Evolutionary conservation across 768 basidiomycete genomes (phyloP).

Genomic region (Lentinula sp.): DNA sequence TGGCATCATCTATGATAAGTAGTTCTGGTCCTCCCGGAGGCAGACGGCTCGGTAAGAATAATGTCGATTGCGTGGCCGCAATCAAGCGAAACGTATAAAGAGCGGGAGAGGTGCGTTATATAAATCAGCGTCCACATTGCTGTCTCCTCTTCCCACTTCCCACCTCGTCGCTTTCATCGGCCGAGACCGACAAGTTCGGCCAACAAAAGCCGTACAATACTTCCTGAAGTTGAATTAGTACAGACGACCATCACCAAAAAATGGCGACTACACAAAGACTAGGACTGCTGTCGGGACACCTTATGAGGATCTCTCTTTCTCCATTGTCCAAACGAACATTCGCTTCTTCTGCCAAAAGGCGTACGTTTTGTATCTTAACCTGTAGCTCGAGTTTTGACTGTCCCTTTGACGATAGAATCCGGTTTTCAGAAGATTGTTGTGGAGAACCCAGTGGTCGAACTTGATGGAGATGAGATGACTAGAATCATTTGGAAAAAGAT

Average conservation of each 20-base stretch:
- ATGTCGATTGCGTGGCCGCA: neutral
- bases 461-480: constrained; percentile 99
- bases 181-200: neutral
- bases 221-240: neutral
- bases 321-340: neutral
- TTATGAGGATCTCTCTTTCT: neutral
- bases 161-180: neutral
- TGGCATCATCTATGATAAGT: neutral
- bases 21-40: neutral
- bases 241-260: neutral
- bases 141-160: too few species aligned
- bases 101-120: neutral
- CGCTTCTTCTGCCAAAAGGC: neutral
- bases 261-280: constrained; percentile 1
- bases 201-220: too few species aligned
- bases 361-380: neutral
- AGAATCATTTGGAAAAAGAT: constrained; percentile 99
- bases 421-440: constrained; percentile 65
- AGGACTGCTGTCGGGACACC: neutral
- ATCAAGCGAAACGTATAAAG: neutral
- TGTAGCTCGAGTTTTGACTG: neutral
- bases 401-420: neutral
- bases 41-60: neutral
- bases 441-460: constrained; percentile 85
- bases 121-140: too few species aligned